phyloP scores from a whole-genome alignment of 305 asterid species.

The Solanum hybrid region DNA sequence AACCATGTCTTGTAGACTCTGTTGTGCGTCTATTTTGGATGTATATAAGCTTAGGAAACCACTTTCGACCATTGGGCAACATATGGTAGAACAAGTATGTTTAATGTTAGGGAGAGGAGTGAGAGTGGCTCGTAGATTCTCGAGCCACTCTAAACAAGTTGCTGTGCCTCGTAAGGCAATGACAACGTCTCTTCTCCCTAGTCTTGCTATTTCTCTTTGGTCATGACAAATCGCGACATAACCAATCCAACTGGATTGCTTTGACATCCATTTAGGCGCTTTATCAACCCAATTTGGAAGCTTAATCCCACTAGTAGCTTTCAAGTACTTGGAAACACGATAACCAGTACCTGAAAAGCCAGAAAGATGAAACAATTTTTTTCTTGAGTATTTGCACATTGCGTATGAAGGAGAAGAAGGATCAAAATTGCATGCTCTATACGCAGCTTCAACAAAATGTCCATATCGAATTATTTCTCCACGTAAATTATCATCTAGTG shows the following conservation, averaged over 20 bases:
- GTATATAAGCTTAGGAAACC: slow-evolving; percentile 84
- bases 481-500: slow-evolving; percentile 60
- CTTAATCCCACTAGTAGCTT: slow-evolving; percentile 58
- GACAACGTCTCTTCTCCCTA: slow-evolving; percentile 85
- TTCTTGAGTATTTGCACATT: slow-evolving; percentile 31
- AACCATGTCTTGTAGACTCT: slow-evolving; percentile 38
- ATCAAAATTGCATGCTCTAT: slow-evolving; percentile 51
- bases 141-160: slow-evolving; percentile 79
- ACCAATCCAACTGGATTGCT: slow-evolving; percentile 78
- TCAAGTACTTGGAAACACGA: slow-evolving; percentile 39
- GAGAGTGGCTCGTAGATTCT: slow-evolving; percentile 64
- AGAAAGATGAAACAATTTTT: slow-evolving; percentile 22
- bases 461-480: slow-evolving; percentile 78
- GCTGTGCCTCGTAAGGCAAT: slow-evolving; percentile 80
- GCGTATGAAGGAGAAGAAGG: slow-evolving; percentile 51
- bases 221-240: slow-evolving; percentile 74
- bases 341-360: slow-evolving; percentile 52
- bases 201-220: slow-evolving; percentile 42
- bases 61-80: slow-evolving; percentile 63
- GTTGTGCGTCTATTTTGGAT: slow-evolving; percentile 16
- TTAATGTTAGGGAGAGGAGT: slow-evolving; percentile 22
- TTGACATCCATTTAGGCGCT: slow-evolving; percentile 42
- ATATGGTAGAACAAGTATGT: slow-evolving; percentile 18
- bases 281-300: slow-evolving; percentile 59
- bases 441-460: slow-evolving; percentile 66